Base-by-base conservation (phyloP, 2,329 filamentous ascomycete species). In the Ceratocystis ficicola region DNA sequence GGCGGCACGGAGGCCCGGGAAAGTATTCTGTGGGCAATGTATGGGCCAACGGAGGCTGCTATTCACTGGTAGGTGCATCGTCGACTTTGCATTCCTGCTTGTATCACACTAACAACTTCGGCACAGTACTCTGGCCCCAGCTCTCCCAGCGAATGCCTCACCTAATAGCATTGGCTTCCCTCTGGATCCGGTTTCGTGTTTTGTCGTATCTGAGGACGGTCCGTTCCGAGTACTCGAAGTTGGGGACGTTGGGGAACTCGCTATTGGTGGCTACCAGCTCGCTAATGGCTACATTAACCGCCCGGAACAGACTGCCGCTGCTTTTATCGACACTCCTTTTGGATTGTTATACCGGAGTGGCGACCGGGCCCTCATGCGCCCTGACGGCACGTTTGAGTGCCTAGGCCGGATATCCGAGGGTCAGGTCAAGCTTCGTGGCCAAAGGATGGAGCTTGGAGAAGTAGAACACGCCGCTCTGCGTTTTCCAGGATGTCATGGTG, bases 1-100 rank as follows among this genome's bases (percentile, higher is more conserved):
- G 90, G 90, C 5, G 83, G 83, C 1, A 76, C 78, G 8, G 71
- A 74, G 0, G 72, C 72, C 0, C 75, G 75, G 6, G 73, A 77
- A 1, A 86, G 88, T 70, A 85, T 95, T 55, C 79, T 96, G 0
- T 92, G 90, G 82, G 92, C 86, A 44, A 95, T 96, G 90, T 96
- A 96, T 72, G 92, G 92, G 0, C 92, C 92, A 1, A 96, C 92
- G 0, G 92, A 96, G 76, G 90, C 90, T 6, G 85, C 91, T 0
- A 95, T 96, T 66, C 92, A 96, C 73, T 96, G 83, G 80, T 81
- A 72, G 74, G 76, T 69, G 1, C 6, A 17, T 1, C 17, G 10
- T 1, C 4, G 48, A 1, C 25, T 55, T 25, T 10, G 32, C 30
- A 62, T 69, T 30, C 5, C 20, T 63, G 63, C n/a, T 10, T 17